Evolutionary conservation across 2,329 filamentous ascomycete species (phyloP).

Genomic region (Cephalotrichum gorgonifer): DNA sequence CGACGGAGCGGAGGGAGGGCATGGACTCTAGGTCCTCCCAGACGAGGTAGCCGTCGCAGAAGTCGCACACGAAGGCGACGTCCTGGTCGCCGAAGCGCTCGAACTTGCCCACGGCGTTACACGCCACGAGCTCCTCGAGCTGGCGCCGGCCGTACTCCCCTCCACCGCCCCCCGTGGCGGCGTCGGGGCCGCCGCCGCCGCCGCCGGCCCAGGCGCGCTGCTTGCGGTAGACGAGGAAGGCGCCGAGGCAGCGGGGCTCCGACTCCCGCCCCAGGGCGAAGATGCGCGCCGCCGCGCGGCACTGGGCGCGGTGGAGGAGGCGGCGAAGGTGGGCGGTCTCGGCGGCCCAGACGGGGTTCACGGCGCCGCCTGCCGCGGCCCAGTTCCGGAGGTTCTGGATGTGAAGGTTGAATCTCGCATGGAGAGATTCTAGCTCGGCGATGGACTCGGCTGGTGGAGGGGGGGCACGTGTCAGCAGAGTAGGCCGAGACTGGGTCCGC

Average conservation of each 20-base stretch:
- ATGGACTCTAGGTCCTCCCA: slow-evolving; percentile 46
- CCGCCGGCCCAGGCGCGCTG: slow-evolving; percentile 23
- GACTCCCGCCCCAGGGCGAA: slow-evolving; percentile 39
- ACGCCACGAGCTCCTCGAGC: slow-evolving; percentile 38
- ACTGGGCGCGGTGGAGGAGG: slow-evolving; percentile 47
- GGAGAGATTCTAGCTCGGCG: slow-evolving; percentile 35
- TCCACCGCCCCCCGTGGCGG: slow-evolving; percentile 12
- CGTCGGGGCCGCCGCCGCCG: slow-evolving; percentile 5
- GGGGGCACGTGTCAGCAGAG: neutral
- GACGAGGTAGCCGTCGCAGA: slow-evolving; percentile 48
- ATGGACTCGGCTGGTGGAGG: slow-evolving; percentile 35
- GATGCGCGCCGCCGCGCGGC: slow-evolving; percentile 45
- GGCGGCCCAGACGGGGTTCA: slow-evolving; percentile 44
- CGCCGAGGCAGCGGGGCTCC: slow-evolving; percentile 41
- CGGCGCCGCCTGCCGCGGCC: slow-evolving; percentile 41
- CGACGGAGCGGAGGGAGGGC: slow-evolving; percentile 31
- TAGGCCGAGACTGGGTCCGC: neutral
- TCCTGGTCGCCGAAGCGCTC: slow-evolving; percentile 43
- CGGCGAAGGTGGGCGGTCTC: slow-evolving; percentile 38
- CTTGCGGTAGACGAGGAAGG: slow-evolving; percentile 40
- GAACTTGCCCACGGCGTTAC: slow-evolving; percentile 43
- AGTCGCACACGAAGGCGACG: slow-evolving; percentile 50
- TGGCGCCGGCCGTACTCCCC: slow-evolving; percentile 25
- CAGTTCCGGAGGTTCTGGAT: slow-evolving; percentile 42
- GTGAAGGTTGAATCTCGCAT: slow-evolving; percentile 34